Percentiles rank a stretch among this genome's conserved stretches.
phyloP scores from a whole-genome alignment of 164 flowering plant species.

The Cinnamomum micranthum region DNA sequence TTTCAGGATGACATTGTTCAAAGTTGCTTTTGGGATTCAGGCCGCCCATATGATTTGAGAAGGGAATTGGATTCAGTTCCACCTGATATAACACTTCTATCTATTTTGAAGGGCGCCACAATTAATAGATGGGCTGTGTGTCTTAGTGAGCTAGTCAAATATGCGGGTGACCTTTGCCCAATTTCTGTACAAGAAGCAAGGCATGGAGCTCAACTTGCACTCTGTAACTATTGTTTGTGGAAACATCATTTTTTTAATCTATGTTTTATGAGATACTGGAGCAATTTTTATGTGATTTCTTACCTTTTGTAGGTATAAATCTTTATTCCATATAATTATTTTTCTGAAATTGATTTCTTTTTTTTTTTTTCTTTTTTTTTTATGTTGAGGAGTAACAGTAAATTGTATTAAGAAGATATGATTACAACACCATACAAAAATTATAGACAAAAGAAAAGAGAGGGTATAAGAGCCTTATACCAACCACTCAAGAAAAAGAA shows the following conservation, averaged over 20 bases:
- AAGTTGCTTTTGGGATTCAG: conserved; percentile 94
- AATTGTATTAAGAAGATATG: too few relatives aligned
- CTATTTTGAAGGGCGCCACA: conserved; percentile 91
- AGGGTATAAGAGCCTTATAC: too few relatives aligned
- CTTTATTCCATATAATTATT: too few relatives aligned
- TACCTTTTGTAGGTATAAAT: neutral
- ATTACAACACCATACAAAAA: too few relatives aligned
- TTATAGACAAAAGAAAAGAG: too few relatives aligned
- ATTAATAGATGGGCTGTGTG: conserved; percentile 94
- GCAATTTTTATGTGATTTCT: neutral
- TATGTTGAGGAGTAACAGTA: too few relatives aligned
- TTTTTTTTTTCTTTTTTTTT: too few relatives aligned
- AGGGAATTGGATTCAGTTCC: conserved; percentile 87
- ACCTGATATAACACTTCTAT: conserved; percentile 83
- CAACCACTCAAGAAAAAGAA: too few relatives aligned
- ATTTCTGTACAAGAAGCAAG: conserved; percentile 86
- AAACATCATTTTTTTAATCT: neutral
- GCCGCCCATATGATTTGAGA: conserved; percentile 86
- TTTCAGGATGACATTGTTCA: conserved; percentile 94
- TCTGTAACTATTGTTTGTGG: neutral
- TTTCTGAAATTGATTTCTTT: too few relatives aligned
- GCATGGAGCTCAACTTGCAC: conserved; percentile 34
- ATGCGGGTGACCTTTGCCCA: conserved; percentile 91
- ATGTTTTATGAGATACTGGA: too few relatives aligned
- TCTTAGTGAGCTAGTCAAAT: conserved; percentile 91